Evolutionary conservation across 371 early-diverging fungal species (phyloP).

Genomic region (Dinochytrium kinnereticum): DNA sequence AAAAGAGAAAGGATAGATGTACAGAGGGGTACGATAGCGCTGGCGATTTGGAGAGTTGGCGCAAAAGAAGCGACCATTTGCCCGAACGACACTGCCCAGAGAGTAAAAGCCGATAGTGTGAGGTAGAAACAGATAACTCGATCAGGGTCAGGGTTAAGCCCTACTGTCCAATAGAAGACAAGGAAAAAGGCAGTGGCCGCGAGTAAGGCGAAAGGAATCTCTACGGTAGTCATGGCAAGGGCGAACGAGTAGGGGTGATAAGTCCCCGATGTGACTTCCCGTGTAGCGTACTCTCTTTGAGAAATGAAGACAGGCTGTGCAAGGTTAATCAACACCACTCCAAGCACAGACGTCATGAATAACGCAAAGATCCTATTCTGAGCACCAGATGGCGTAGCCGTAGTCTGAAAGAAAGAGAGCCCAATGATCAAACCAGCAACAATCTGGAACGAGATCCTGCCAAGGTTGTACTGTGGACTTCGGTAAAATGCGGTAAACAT

Average conservation of each 20-base stretch:
- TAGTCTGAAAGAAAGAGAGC: conserved; percentile 73
- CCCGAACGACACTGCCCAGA: conserved; percentile 74
- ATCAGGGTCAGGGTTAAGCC: conserved; percentile 58
- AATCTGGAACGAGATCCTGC: conserved; percentile 50
- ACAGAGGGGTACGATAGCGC: conserved; percentile 74
- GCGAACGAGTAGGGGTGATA: conserved; percentile 75
- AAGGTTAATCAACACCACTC: conserved; percentile 66
- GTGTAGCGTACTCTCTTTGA: conserved; percentile 71
- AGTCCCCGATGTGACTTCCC: conserved; percentile 73
- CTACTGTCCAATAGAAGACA: conserved; percentile 75
- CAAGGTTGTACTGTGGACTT: conserved; percentile 66
- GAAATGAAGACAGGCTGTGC: conserved; percentile 76
- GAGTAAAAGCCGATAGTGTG: conserved; percentile 56
- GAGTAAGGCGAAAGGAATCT: conserved; percentile 67
- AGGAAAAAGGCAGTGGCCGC: conserved; percentile 65
- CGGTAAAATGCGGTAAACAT: conserved; percentile 73
- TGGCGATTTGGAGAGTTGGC: conserved; percentile 64
- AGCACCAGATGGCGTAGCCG: conserved; percentile 59
- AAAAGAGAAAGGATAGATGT: conserved; percentile 66
- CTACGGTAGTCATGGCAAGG: conserved; percentile 59
- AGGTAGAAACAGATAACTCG: conserved; percentile 70
- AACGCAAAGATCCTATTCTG: conserved; percentile 76
- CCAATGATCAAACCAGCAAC: conserved; percentile 63
- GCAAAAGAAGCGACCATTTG: conserved; percentile 71
- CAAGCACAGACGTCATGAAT: conserved; percentile 71